Evolutionary conservation across 1,139 yeast genomes (phyloP), one percentile per base, ranked within the genome.

Genomic region (Saccharomycopsis crataegensis): DNA sequence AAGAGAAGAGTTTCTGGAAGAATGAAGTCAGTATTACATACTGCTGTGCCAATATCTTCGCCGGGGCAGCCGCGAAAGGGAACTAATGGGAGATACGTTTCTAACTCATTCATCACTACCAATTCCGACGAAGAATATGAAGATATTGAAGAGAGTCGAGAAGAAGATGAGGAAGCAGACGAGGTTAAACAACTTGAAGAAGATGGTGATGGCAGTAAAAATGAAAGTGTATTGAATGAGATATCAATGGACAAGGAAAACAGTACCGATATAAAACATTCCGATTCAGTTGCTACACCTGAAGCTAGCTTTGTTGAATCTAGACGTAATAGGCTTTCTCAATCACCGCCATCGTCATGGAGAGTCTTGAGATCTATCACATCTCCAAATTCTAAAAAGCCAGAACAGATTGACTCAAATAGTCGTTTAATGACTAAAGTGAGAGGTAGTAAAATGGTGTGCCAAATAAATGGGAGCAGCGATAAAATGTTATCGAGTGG

Each of bases 41-140:
- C 83, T 17, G 93, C 91, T 0, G 89, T 93, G 33, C 99, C 98
- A 2, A 79, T 79, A 60, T 89, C 89, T 51, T 88, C 96, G 1
- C 98, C 98, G 0, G 98, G 98, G 1, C 99, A 93, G 69, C 99
- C 99, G 38, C 79, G 99, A 65, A 93, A 93, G 64, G 76, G 76
- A 48, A 75, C 62, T 67, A 64, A 8, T 61, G 63, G 37, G 59
- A 62, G 50, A 59, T 70, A 12, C 64, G 68, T 12, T 57, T 64
- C 9, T 12, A 73, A 68, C 46, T 61, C 70, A 31, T 60, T 67
- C 46, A 73, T 72, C 59, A 73, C 73, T 55, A 72, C 28, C 28
- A 22, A 74, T 58, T 76, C 71, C 46, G 77, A 70, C 44, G 62
- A 58, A 7, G 64, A 55, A 2, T 61, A 56, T 33, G 61, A 59